Evolutionary conservation across 2,329 filamentous ascomycete species (phyloP).

Genomic region (Pseudopithomyces chartarum): DNA sequence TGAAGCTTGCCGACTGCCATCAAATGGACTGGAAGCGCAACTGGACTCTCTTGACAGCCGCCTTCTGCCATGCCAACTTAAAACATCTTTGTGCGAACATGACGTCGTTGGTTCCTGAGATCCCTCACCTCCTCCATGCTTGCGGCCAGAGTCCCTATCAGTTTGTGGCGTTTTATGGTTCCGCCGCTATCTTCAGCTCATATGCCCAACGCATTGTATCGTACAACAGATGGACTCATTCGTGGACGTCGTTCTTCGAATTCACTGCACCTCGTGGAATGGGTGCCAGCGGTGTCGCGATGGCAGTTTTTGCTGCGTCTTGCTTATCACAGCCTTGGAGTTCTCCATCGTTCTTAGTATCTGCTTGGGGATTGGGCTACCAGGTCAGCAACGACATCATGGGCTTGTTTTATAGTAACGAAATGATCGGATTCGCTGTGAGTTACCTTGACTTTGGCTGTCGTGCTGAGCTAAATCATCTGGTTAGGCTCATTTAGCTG

Average conservation of each 20-base stretch:
- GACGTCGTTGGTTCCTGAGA: neutral
- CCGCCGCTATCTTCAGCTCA: slow-evolving; percentile 1
- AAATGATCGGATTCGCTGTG: neutral
- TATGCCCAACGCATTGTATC: slow-evolving; percentile 1
- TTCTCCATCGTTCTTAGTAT: neutral
- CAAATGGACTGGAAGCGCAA: neutral
- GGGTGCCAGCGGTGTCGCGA: slow-evolving; percentile 4
- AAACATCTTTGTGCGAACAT: neutral
- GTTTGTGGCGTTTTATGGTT: slow-evolving; percentile 2
- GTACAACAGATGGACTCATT: neutral
- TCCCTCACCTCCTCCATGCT: neutral
- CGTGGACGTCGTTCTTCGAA: neutral
- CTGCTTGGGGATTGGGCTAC: neutral
- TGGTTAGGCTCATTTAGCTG: neutral
- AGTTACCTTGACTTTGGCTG: neutral
- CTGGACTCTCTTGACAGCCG: slow-evolving; percentile 1
- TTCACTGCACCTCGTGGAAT: neutral
- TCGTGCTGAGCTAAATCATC: neutral
- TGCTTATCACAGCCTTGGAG: slow-evolving; percentile 1
- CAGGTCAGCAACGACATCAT: neutral
- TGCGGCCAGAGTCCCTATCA: slow-evolving; percentile 6
- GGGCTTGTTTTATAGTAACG: neutral
- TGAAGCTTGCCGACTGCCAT: neutral
- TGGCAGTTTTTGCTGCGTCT: slow-evolving; percentile 2
- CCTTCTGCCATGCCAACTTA: neutral